Evolutionary conservation across 768 basidiomycete genomes (phyloP), one percentile per base, ranked within the genome.

Genomic region (Butyriboletus loyo): DNA sequence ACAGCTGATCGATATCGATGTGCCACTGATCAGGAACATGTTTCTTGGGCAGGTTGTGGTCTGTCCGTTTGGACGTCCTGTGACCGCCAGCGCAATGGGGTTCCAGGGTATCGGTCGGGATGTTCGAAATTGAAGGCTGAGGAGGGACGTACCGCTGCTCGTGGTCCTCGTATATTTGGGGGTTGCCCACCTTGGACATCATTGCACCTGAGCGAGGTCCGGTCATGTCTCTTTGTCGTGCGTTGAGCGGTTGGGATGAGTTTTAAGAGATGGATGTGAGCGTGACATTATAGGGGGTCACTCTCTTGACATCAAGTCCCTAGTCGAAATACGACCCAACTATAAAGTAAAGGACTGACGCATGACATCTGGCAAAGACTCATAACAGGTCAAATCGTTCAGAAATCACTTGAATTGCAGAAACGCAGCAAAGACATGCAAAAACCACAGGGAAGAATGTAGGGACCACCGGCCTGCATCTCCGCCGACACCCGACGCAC

Each of bases 131-230:
- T 3, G 2, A 6, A 22, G 56, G 59, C 11, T 13, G 45, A 47
- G 19, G 17, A 21, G 49, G 30, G 27, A 58, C 70, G 10, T 60
- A 76, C 78, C 74, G 75, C 57, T 81, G 79, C 46, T 81, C 79
- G 21, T 73, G 70, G 42, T 68, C 76, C 39, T 77, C 69, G 64
- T 80, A 77, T 37, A 76, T 67, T 28, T 79, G 79, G 3, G 71
- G 60, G 55, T 75, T 77, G n/a, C 77, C 78, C 38, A 76, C 75
- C 47, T 75, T 76, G 42, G 79, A 80, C 62, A 74, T 74, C 78
- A 81, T 80, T 54, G 77, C 66, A 14, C 68, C 64, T 10, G 66
- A 64, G 49, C 52, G 58, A 43, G 13, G 19, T 5, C 43, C 37
- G 1, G 61, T 61, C 63, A 66, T 66, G 39, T 49, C 38, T 49